phyloP scores from a whole-genome alignment of 192 early-diverging fungal genomes.

The Polychytrium aggregatum region DNA sequence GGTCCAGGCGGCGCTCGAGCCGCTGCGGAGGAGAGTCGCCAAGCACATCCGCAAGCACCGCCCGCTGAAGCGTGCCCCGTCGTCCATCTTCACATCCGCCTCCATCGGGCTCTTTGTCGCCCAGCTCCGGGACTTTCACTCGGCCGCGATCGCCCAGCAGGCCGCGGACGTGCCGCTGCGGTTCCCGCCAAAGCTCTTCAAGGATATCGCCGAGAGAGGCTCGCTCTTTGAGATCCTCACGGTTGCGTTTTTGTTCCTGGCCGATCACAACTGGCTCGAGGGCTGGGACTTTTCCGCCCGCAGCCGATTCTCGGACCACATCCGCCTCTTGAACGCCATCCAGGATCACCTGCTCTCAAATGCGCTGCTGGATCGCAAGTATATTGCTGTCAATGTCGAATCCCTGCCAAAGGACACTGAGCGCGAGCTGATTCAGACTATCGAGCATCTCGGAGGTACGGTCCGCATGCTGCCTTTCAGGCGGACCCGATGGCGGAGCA shows the following conservation, averaged over 20 bases:
- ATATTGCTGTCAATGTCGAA: constrained; percentile 1
- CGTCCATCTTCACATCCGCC: too few relatives aligned
- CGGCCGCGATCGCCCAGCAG: too few relatives aligned
- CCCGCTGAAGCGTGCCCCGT: too few relatives aligned
- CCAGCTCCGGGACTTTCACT: too few relatives aligned
- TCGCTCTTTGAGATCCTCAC: constrained; percentile 7
- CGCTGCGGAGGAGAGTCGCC: too few relatives aligned
- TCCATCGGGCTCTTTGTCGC: too few relatives aligned
- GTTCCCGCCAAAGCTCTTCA: constrained; percentile 14
- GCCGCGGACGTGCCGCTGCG: constrained; percentile 5
- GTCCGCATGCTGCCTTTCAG: constrained; percentile 3
- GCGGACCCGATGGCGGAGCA: not conserved
- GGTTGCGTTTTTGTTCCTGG: constrained; percentile 2
- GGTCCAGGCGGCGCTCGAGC: too few relatives aligned
- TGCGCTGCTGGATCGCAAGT: constrained; percentile 2
- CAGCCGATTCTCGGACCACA: not conserved
- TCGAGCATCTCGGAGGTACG: too few relatives aligned
- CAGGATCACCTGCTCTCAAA: not conserved
- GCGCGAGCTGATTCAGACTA: constrained; percentile 3
- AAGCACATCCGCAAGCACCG: too few relatives aligned
- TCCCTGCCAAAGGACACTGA: not conserved
- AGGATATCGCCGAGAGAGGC: constrained; percentile 6
- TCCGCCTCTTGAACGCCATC: not conserved
- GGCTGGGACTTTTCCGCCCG: constrained; percentile 10
- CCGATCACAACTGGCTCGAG: not conserved